These are phyloP conservation scores for Talaromyces sp. DNA, from an alignment of 2,329 filamentous ascomycete genomes.

Conservation along the genomic window DNA sequence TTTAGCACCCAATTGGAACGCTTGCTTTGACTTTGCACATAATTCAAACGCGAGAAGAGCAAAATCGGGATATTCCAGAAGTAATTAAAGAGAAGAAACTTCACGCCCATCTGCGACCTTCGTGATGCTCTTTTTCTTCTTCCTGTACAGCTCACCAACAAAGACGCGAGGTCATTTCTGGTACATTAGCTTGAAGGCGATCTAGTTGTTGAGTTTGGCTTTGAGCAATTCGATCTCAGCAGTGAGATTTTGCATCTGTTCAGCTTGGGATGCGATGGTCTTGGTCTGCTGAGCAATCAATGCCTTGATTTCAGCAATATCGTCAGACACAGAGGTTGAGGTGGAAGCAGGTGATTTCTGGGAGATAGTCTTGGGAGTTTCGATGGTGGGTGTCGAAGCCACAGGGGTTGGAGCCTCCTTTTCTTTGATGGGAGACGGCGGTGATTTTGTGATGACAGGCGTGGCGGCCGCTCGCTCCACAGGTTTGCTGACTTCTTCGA, in stretches of 20 bases:
- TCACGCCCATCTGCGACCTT: neutral
- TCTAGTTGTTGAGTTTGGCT: conserved; percentile 14
- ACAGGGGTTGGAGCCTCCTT: conserved; percentile 4
- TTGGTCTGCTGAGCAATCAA: conserved; percentile 72
- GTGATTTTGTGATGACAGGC: conserved; percentile 19
- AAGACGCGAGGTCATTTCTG: neutral
- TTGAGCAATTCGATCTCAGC: conserved; percentile 77
- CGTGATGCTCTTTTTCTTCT: neutral
- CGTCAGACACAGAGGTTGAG: conserved; percentile 57
- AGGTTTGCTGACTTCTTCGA: conserved; percentile 79
- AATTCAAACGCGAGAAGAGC: neutral
- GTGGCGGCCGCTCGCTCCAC: conserved; percentile 52
- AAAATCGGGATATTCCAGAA: neutral
- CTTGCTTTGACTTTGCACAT: conserved; percentile 8
- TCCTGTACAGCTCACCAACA: neutral
- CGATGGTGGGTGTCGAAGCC: conserved; percentile 36
- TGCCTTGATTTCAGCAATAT: conserved; percentile 71
- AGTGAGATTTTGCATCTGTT: conserved; percentile 68
- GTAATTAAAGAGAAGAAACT: neutral
- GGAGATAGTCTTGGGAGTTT: conserved; percentile 31
- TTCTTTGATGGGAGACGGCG: neutral
- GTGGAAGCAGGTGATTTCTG: conserved; percentile 30
- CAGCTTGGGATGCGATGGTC: conserved; percentile 71
- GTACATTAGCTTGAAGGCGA: neutral
- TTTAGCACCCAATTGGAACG: conserved; percentile 8